Base-by-base conservation (phyloP, 2,329 filamentous ascomycete species). In the Achaetomium macrosporum region DNA sequence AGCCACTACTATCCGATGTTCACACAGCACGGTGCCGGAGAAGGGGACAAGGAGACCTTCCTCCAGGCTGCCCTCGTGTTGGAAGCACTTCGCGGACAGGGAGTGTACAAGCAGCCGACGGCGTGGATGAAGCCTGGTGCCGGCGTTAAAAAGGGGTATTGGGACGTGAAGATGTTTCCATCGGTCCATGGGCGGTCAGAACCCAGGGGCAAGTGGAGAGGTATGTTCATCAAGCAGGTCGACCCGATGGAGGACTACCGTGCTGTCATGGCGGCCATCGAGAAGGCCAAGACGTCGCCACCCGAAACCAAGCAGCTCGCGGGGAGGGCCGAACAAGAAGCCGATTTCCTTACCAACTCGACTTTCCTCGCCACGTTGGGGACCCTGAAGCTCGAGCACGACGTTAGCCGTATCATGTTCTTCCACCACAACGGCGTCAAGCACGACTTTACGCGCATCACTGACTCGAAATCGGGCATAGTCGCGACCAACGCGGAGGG, bases 31-130 rank as follows among this genome's bases (percentile, higher is more conserved):
- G 67, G 67, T 0, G 62, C 64, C 10, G 73, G 72, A 20, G 65
- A 73, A 53, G 74, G 74, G 25, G 74, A 77, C 63, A 76, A 76
- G 60, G 74, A 78, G 55, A 77, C 74, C 0, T 76, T 76, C 52
- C 56, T 72, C 9, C 70, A 70, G 47, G 74, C 72, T 1, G 73
- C 74, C 6, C 58, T 71, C 15, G 71, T 67, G 9, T 61, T 75
- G n/a, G 63, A 64, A 2, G 74, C 59, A 63, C 69, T 59, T 67
- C 73, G 47, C 63, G 66, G 48, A 66, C 66, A 25, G 33, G 43
- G 41, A 12, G 29, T 12, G 3, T 58, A 58, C 41, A 1, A 20
- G 8, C 42, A 42, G 37, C 54, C 55, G 8, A 54, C 50, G 11
- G 47, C 42, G 10, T 59, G 55, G 57, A 57, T 49, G 41, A 43